phyloP scores from a whole-genome alignment of 140 eudicot genomes.

The Senecio squalidus region DNA sequence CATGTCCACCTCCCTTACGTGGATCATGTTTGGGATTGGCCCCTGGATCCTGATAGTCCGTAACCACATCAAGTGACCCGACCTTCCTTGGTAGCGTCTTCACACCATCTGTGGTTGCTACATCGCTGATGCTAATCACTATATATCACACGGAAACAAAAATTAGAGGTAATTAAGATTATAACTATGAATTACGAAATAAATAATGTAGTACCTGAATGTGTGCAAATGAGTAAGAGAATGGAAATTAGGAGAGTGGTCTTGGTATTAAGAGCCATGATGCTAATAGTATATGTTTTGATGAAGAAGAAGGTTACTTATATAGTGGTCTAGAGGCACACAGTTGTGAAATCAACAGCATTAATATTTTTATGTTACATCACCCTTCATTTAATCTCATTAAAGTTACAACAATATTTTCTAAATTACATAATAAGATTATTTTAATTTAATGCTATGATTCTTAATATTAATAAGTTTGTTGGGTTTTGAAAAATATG shows the following conservation, averaged over 20 bases:
- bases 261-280: conserved; percentile 9
- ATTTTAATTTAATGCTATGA: no score
- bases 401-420: no score
- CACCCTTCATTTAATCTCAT: no score
- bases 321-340: neutral
- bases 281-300: neutral
- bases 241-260: conserved; percentile 21
- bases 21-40: conserved; percentile 73
- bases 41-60: conserved; percentile 52
- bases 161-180: neutral
- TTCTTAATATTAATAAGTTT: no score
- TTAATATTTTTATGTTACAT: no score
- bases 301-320: no score
- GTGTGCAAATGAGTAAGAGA: conserved; percentile 19
- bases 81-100: conserved; percentile 25
- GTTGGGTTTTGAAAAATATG: no score
- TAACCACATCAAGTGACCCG: conserved; percentile 10
- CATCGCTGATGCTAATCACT: conserved; percentile 21
- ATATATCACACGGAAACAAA: conserved; percentile 2
- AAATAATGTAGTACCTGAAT: conserved; percentile 31
- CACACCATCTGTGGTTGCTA: neutral
- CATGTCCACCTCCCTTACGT: conserved; percentile 29
- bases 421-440: no score
- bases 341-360: no score
- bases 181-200: neutral